Percentiles rank a stretch among this genome's conserved stretches.
Conservation (phyloP, 2,329 filamentous ascomycete species). For the Dothistroma septosporum region DNA sequence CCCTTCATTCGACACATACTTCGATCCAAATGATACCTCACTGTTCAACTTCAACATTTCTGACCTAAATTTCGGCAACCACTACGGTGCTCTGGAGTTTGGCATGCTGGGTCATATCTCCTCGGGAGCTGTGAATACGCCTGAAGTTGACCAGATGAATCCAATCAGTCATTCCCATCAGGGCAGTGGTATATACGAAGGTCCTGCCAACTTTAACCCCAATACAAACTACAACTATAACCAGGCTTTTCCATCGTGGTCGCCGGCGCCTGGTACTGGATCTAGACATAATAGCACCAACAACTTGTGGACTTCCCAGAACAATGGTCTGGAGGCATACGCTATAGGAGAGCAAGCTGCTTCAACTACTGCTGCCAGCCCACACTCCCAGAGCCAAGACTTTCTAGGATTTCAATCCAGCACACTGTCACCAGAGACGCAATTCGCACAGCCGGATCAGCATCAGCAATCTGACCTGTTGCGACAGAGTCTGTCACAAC, state of each 20-base stretch:
- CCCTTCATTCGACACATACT: conserved; percentile 57
- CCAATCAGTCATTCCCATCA: conserved; percentile 28
- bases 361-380: conserved; percentile 56
- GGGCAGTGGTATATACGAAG: conserved; percentile 30
- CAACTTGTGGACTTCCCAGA: conserved; percentile 42
- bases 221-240: conserved; percentile 22
- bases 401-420: conserved; percentile 38
- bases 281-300: conserved; percentile 42
- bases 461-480: conserved; percentile 30
- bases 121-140: conserved; percentile 60
- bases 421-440: conserved; percentile 30
- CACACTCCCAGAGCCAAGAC: conserved; percentile 52
- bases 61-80: conserved; percentile 89
- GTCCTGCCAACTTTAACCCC: conserved; percentile 23
- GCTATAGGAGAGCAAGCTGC: conserved; percentile 57
- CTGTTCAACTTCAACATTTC: conserved; percentile 95
- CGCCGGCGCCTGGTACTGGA: conserved; percentile 35
- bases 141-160: conserved; percentile 33
- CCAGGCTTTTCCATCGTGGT: conserved; percentile 29
- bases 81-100: conserved; percentile 93
- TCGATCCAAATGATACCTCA: conserved; percentile 87
- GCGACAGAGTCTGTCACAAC: conserved; percentile 35
- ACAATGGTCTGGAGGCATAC: conserved; percentile 49
- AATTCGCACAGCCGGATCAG: conserved; percentile 31
- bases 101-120: conserved; percentile 96